Base-by-base conservation (phyloP, 2,329 filamentous ascomycete species). In the Aschersonia sp. region DNA sequence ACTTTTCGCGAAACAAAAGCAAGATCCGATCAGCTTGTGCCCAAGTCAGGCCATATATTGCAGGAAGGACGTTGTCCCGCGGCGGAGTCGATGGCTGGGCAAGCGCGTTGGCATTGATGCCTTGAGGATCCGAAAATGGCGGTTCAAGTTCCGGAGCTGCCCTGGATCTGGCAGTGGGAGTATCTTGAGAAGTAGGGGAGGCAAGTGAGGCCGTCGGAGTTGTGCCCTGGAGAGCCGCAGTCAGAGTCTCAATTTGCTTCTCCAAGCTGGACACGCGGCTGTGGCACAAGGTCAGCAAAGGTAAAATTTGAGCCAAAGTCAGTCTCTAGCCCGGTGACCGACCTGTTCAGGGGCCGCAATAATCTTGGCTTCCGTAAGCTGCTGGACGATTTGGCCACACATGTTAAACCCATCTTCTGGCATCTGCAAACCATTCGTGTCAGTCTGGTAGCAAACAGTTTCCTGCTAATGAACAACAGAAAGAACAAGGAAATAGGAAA, bases 41-140 rank as follows among this genome's bases (percentile, higher is more conserved):
- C 67, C 67, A 69, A 30, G 61, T 64, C 32, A 70, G 53, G 3
- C 63, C 63, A 42, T 66, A 64, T 0, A 62, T 64, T 6, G 58
- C 46, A 32, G 46, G 40, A 29, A 6, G 9, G 40, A 42, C 9
- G 32, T 12, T 42, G n/a, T 11, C 43, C n/a, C 30, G 41, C 12
- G 30, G 6, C 5, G 41, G 30, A 30, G 41, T 40, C 31, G 8
- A 30, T 43, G 29, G 33, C 31, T 7, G n/a, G 12, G 44, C 6
- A 30, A 8, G 29, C 31, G 22, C 12, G 37, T 35, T 11, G 31
- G 6, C 14, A 22, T 22, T 22, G 22, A 22, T 22, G 22, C 2
- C 22, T 22, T 22, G 22, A 12, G 30, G 6, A 8, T 33, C 31
- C 10, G n/a, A 30, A 4, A 10, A 5, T 9, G 31, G 12, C 31